Evolutionary conservation across 2,329 filamentous ascomycete species (phyloP), one percentile per base, ranked within the genome.

Genomic region (Neurospora crassa): DNA sequence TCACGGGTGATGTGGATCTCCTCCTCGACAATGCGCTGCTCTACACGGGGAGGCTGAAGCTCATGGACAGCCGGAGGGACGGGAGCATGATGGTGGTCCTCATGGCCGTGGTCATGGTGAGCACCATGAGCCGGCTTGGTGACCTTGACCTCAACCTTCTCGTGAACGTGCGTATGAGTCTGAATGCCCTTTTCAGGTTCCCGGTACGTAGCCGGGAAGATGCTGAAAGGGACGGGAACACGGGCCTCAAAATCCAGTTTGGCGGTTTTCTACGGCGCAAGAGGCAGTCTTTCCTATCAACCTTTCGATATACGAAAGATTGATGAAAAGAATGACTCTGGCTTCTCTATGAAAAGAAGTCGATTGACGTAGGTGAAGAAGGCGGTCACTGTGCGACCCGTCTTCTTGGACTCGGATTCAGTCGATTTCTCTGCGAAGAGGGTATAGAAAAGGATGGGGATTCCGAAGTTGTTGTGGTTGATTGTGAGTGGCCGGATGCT

Each of bases 171-270:
- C 84, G 89, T 90, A 70, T 77, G 76, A 83, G 78, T 79, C 70
- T 71, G 71, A 69, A 72, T 71, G 67, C 76, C 72, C 73, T 75
- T 74, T 72, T 77, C 76, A 72, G 76, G 75, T 76, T 79, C 79
- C 77, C 77, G 77, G 78, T 80, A 80, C 70, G 79, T 78, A 59
- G 78, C 77, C 70, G 76, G 76, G 76, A 78, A 78, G 97, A 98
- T 85, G 94, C 93, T 97, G 91, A 97, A 97, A 87, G 95, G 95
- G 86, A 98, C 96, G 88, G 95, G 93, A 86, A 97, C 92, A 86
- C 94, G 92, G 86, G 94, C 94, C 92, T 97, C 94, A 96, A 97
- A 97, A 93, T 97, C 94, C 94, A 97, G 94, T 88, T 93, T 97
- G 93, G 87, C 93, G 91, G 91, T 90, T 90, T 92, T 90, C 85